Evolutionary conservation across 805 yeast species (phyloP), one percentile per base, ranked within the genome.

Genomic region (Clavispora asparagi): DNA sequence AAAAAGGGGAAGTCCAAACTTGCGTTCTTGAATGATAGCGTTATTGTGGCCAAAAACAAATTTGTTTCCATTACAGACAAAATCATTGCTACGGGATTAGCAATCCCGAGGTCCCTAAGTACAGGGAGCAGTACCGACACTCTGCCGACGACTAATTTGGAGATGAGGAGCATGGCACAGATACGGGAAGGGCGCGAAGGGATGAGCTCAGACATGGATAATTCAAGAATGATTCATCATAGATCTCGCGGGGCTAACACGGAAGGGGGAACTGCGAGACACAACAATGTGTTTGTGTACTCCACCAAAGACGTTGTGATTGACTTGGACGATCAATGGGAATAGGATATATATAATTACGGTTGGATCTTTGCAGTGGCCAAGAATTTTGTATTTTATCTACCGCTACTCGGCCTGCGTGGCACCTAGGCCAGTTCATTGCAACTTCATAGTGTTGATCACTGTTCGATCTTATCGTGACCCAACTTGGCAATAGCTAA

Each of bases 401-500:
- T 5, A 19, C 23, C 23, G 23, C 5, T 19, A 19, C 5, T 19
- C 23, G 23, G 23, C 23, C 5, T 5, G 23, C 5, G 5, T 19
- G 23, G 23, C 5, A 5, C 23, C 23, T 19, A 4, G 23, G 3
- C 5, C 23, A 19, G 3, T 19, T 19, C 23, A 19, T 5, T 19
- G 23, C 5, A 19, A 19, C 38, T 9, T 16, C 38, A 17, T 9
- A 35, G 38, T 19, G 23, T 14, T 19, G 8, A 29, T 29, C 32
- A 29, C 32, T 19, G 14, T 11, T 39, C 35, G 23, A 47, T 57
- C 48, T 68, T 58, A 7, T 67, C 68, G 61, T 86, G 95, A 0
- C 96, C 96, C 54, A 74, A 79, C 53, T 72, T 78, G 2, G 98
- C 97, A 10, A 84, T 80, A 35, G 67, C 64, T 32, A 87, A 67